Evolutionary conservation across 2,329 filamentous ascomycete genomes (phyloP), one percentile per base, ranked within the genome.

Genomic region (Paecilomyces fulvus): DNA sequence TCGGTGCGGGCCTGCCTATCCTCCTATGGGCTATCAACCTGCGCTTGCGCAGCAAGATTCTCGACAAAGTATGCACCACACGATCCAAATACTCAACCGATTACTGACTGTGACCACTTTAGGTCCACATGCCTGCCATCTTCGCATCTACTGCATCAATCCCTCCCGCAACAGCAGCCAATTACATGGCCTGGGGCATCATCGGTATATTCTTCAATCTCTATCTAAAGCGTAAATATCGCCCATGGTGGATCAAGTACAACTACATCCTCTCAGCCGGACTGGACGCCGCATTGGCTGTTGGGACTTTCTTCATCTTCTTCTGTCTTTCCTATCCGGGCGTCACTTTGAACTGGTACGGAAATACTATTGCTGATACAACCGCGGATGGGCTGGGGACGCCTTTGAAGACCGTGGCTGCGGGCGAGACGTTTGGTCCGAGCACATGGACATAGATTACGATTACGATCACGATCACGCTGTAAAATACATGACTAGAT

Each of bases 101-200:
- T 53, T 28, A 25, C 21, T 54, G 17, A 55, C 14, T 12, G 20
- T 21, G 20, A 1, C 25, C 51, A 49, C 33, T 17, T 20, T 30
- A 56, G 54, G 25, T 56, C 30, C 54, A 56, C 49, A 30, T 48
- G 9, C 54, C 54, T 17, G 49, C 30, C 7, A 56, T 56, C 30
- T 52, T 56, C 21, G 51, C 49, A 25, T n/a, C 83, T 83, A 0
- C 49, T 51, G 54, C 49, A 20, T 60, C 85, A 85, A 51, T 84
- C 31, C 61, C 61, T 33, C 61, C 61, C 14, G 60, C 60, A 10
- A 63, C 59, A 11, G 57, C 55, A 12, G 46, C 58, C 33, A 61
- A 60, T 31, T 61, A 60, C 48, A 57, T 59, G 12, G 48, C 59
- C 14, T 60, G 58, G 58, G 56, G 30, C 23, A 52, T 61, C 14